Percentiles rank a stretch among this genome's conserved stretches.
Evolutionary conservation across 2,329 filamentous ascomycete genomes (phyloP).

Genomic region (Scedosporium dehoogii): DNA sequence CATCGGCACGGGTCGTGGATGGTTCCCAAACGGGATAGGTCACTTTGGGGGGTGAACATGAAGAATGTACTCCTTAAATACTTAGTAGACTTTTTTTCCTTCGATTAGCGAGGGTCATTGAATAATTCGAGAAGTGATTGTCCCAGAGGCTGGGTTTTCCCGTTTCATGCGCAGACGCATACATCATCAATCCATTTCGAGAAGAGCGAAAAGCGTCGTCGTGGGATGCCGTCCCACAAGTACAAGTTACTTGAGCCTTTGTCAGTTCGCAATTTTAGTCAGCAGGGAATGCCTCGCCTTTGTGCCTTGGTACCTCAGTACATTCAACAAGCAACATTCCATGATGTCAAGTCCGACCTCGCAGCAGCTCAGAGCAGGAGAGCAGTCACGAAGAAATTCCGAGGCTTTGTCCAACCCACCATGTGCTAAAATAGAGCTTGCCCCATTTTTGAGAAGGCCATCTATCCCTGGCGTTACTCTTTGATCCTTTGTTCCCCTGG

Average conservation of each 20-base stretch:
- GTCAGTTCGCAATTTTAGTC: not conserved
- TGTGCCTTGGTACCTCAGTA: too few species aligned
- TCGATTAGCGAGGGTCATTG: too few species aligned
- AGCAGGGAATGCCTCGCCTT: not conserved
- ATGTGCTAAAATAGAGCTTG: not conserved
- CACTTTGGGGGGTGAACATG: not conserved
- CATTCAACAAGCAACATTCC: too few species aligned
- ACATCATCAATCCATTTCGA: not conserved
- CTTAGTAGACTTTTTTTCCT: not conserved
- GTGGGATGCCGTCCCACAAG: not conserved
- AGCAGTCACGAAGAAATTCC: not conserved
- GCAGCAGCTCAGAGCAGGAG: not conserved
- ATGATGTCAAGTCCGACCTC: not conserved
- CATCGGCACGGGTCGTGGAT: not conserved
- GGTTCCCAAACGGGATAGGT: not conserved
- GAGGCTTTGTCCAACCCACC: not conserved
- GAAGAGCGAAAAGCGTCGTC: not conserved
- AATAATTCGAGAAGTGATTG: not conserved
- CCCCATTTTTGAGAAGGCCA: not conserved
- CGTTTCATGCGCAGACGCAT: not conserved
- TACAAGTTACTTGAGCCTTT: not conserved
- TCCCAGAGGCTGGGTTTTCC: not conserved
- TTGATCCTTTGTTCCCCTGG: not conserved
- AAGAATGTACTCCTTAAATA: not conserved
- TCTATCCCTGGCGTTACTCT: not conserved